These are phyloP conservation scores for Sclerotinia sclerotiorum DNA, from an alignment of 2,329 filamentous ascomycete genomes.

Conservation along the genomic window DNA sequence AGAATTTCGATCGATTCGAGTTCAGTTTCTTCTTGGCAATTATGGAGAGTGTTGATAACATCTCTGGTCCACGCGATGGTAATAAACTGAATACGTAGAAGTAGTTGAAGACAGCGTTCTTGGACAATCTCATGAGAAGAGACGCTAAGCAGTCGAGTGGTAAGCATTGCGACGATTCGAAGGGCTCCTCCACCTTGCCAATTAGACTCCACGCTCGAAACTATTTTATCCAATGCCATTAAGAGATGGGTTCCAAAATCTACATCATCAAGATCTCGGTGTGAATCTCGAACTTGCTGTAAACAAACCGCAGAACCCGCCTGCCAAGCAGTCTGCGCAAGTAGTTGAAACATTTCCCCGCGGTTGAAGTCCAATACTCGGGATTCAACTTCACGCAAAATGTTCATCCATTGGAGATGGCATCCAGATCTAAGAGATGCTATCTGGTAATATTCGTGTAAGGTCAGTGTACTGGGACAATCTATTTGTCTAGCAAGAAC, in stretches of 20 bases:
- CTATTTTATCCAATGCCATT: slow-evolving; percentile 37
- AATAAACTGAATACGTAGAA: slow-evolving; percentile 41
- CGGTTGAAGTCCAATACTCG: slow-evolving; percentile 53
- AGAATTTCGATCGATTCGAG: slow-evolving; percentile 40
- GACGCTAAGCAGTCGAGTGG: slow-evolving; percentile 47
- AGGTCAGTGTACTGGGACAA: slow-evolving; percentile 50
- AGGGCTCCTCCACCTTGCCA: slow-evolving; percentile 51
- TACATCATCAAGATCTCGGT: slow-evolving; percentile 42
- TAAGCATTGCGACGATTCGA: slow-evolving; percentile 44
- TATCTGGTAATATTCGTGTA: slow-evolving; percentile 57
- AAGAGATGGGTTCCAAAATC: slow-evolving; percentile 43
- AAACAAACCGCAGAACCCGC: slow-evolving; percentile 42
- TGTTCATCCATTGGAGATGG: slow-evolving; percentile 55
- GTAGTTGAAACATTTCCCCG: slow-evolving; percentile 47
- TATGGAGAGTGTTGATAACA: slow-evolving; percentile 24
- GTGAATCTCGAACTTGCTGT: slow-evolving; percentile 38
- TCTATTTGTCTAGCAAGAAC: slow-evolving; percentile 50
- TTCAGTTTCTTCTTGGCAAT: slow-evolving; percentile 34
- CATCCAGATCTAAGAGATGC: slow-evolving; percentile 49
- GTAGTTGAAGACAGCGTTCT: slow-evolving; percentile 37
- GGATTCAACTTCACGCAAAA: slow-evolving; percentile 51
- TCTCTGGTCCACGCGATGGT: slow-evolving; percentile 45
- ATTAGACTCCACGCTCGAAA: slow-evolving; percentile 47
- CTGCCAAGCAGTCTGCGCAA: slow-evolving; percentile 53
- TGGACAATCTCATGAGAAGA: slow-evolving; percentile 33